Conservation (phyloP, 2,329 filamentous ascomycete species). For the Trichoderma gracile region DNA sequence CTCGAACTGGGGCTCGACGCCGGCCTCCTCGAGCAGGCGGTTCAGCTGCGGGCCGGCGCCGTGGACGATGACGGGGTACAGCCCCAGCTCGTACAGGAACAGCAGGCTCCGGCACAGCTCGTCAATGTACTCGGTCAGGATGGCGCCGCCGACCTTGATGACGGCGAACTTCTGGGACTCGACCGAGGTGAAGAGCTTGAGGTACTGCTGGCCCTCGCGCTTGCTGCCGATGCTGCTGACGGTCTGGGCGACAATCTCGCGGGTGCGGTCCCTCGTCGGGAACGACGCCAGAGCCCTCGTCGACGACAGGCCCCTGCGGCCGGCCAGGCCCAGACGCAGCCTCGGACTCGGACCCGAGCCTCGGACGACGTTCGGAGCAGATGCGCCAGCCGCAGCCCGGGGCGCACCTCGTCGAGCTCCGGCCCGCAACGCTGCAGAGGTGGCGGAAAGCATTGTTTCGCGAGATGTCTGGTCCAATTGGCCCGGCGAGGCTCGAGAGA, state of each 20-base stretch:
- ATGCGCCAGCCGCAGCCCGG: conserved; percentile 31
- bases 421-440: conserved; percentile 46
- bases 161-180: conserved; percentile 97
- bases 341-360: conserved; percentile 30
- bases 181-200: conserved; percentile 95
- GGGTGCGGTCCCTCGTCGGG: conserved; percentile 35
- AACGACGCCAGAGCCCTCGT: conserved; percentile 19
- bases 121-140: conserved; percentile 82
- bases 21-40: conserved; percentile 82
- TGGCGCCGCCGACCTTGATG: conserved; percentile 96
- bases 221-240: conserved; percentile 95
- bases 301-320: conserved; percentile 29
- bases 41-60: conserved; percentile 95
- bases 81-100: conserved; percentile 90
- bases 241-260: conserved; percentile 52
- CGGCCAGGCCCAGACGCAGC: conserved; percentile 34
- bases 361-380: conserved; percentile 33
- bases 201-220: conserved; percentile 94
- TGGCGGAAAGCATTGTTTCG: conserved; percentile 47
- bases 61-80: conserved; percentile 95
- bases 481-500: conserved; percentile 1
- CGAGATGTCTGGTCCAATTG: conserved; percentile 32
- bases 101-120: conserved; percentile 85
- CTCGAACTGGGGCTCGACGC: conserved; percentile 92
- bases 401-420: conserved; percentile 46